Conservation (phyloP, 1,284 basidiomycete genomes). For the Thecaphora thlaspeos region DNA sequence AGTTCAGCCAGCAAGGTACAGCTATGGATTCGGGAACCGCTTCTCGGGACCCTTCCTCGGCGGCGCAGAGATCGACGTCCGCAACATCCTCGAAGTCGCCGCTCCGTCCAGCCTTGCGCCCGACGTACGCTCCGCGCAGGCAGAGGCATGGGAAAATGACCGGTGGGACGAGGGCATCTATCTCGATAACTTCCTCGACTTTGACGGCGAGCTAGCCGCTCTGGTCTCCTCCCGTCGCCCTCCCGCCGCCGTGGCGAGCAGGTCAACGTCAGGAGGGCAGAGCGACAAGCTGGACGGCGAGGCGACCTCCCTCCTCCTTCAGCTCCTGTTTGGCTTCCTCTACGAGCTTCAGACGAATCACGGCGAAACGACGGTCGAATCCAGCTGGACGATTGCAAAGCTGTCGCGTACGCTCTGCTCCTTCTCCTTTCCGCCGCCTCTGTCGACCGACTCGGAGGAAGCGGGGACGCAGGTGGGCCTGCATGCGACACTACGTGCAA, state of each 20-base stretch:
- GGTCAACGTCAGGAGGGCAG: no score
- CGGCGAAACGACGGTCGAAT: conserved; percentile 32
- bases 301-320: conserved; percentile 6
- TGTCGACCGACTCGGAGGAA: no score
- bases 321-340: conserved; percentile 24
- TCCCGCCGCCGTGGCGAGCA: neutral
- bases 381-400: conserved; percentile 33
- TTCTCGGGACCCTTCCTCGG: conserved; percentile 12
- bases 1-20: no score
- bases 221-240: neutral
- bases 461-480: no score
- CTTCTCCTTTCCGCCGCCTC: conserved; percentile 5
- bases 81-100: conserved; percentile 21
- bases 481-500: conserved; percentile 7
- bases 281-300: conserved; percentile 7
- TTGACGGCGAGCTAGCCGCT: conserved; percentile 20
- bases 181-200: conserved; percentile 30
- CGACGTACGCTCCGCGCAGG: conserved; percentile 6
- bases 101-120: conserved; percentile 2
- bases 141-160: conserved; percentile 15
- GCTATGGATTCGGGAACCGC: conserved; percentile 9
- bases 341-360: conserved; percentile 31
- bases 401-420: conserved; percentile 15
- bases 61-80: conserved; percentile 11
- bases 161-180: conserved; percentile 34